Evolutionary conservation across 2,329 filamentous ascomycete genomes (phyloP).

Genomic region (Lachnellula arida): DNA sequence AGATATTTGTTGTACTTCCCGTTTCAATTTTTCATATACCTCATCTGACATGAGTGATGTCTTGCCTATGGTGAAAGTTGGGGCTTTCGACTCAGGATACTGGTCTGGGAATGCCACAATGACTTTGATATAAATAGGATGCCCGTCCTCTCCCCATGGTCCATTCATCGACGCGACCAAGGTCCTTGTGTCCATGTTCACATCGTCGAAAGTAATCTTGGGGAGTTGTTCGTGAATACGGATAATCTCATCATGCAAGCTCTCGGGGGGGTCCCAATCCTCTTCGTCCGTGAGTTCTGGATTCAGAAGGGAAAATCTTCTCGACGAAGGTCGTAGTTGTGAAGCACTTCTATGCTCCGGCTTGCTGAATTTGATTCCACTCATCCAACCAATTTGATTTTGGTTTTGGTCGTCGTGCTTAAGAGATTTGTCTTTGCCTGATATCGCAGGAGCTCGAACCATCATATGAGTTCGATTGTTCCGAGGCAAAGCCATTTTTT

Average conservation of each 20-base stretch:
- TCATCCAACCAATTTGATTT: slow-evolving; percentile 64
- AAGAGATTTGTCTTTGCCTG: slow-evolving; percentile 24
- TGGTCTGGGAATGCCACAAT: slow-evolving; percentile 54
- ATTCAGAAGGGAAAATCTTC: slow-evolving; percentile 28
- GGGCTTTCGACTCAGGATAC: slow-evolving; percentile 54
- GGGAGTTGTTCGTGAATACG: slow-evolving; percentile 57
- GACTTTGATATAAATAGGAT: slow-evolving; percentile 58
- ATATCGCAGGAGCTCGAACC: slow-evolving; percentile 29
- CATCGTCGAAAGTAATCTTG: slow-evolving; percentile 60
- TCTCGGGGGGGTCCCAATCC: slow-evolving; percentile 55
- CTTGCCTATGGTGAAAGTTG: slow-evolving; percentile 57
- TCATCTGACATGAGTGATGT: slow-evolving; percentile 57
- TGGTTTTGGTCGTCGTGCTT: slow-evolving; percentile 39
- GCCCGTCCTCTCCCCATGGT: slow-evolving; percentile 55
- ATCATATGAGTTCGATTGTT: slow-evolving; percentile 18
- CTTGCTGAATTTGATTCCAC: slow-evolving; percentile 57
- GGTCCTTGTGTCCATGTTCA: slow-evolving; percentile 57
- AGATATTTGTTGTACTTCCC: slow-evolving; percentile 53
- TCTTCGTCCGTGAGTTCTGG: slow-evolving; percentile 31
- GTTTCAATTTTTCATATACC: slow-evolving; percentile 48
- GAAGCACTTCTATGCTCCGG: slow-evolving; percentile 16
- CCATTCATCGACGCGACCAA: slow-evolving; percentile 59
- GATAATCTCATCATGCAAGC: slow-evolving; percentile 60
- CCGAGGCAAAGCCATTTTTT: slow-evolving; percentile 40
- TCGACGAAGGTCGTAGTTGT: slow-evolving; percentile 21